Percentiles rank a stretch among this genome's conserved stretches.
Evolutionary conservation across 2,329 filamentous ascomycete genomes (phyloP).

Genomic region (Xylaria sp.): DNA sequence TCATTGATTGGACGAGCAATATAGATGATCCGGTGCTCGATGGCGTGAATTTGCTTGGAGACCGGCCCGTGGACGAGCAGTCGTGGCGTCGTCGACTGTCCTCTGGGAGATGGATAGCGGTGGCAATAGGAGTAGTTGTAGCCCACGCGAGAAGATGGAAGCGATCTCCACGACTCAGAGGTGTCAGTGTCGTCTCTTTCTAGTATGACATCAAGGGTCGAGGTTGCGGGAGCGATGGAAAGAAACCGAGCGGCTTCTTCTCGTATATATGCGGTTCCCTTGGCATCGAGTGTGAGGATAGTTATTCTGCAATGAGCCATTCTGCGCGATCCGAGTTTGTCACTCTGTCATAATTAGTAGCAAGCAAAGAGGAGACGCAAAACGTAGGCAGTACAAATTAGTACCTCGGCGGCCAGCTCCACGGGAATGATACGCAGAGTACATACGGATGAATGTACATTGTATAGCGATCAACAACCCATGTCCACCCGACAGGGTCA

Average conservation of each 20-base stretch:
- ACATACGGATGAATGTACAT: constrained; percentile 17
- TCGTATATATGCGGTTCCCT: constrained; percentile 30
- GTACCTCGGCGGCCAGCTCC: constrained; percentile 14
- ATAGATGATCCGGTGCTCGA: neutral
- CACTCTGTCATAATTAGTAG: constrained; percentile 26
- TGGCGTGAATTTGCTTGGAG: constrained; percentile 7
- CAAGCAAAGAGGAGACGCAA: constrained; percentile 18
- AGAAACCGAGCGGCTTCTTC: constrained; percentile 5
- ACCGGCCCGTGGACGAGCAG: neutral
- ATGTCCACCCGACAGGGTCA: constrained; percentile 28
- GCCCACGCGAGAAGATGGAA: constrained; percentile 14
- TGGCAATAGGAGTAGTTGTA: neutral
- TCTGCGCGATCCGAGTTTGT: constrained; percentile 12
- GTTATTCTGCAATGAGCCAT: neutral
- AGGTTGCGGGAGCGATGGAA: constrained; percentile 9
- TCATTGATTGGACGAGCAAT: constrained; percentile 8
- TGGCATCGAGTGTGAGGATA: constrained; percentile 11
- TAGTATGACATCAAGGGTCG: constrained; percentile 24
- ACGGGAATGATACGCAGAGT: constrained; percentile 28
- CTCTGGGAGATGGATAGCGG: neutral
- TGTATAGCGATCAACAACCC: constrained; percentile 29
- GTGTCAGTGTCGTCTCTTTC: constrained; percentile 7
- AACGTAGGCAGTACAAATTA: constrained; percentile 21
- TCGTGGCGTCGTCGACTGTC: constrained; percentile 8
- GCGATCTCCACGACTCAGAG: constrained; percentile 13